A percentile compares a stretch with the other conserved stretches of the same genome.
Evolutionary conservation across 495 filamentous ascomycete species (phyloP).

Genomic region (Coniosporium apollinis): DNA sequence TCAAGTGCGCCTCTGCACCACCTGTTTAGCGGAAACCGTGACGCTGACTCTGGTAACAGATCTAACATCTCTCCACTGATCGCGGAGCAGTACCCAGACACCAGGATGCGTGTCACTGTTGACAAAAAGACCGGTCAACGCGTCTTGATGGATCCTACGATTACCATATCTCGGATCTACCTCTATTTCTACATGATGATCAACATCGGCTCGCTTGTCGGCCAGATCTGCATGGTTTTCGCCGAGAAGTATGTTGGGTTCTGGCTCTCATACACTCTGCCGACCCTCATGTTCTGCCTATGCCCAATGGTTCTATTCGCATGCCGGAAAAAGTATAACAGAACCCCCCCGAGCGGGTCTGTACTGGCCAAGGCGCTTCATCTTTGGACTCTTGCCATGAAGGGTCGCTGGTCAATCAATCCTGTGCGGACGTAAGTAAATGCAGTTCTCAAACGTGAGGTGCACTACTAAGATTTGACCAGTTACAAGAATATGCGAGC

Average conservation of each 20-base stretch:
- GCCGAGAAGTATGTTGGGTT: slow-evolving; percentile 52
- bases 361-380: slow-evolving; percentile 28
- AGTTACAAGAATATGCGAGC: slow-evolving; percentile 9
- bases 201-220: slow-evolving; percentile 60
- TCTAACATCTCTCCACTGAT: slow-evolving; percentile 49
- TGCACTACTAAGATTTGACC: too few species aligned
- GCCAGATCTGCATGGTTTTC: slow-evolving; percentile 44
- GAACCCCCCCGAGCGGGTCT: slow-evolving; percentile 46
- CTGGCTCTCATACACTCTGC: slow-evolving; percentile 62
- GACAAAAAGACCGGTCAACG: slow-evolving; percentile 45
- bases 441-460: too few species aligned
- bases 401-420: slow-evolving; percentile 2
- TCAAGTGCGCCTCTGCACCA: too few species aligned
- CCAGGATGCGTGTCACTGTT: slow-evolving; percentile 37
- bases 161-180: slow-evolving; percentile 60
- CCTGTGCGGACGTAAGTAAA: slow-evolving; percentile 1
- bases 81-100: slow-evolving; percentile 57
- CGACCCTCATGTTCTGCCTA: slow-evolving; percentile 40
- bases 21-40: too few species aligned
- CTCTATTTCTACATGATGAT: slow-evolving; percentile 52
- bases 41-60: too few species aligned
- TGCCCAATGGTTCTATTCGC: slow-evolving; percentile 35
- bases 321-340: slow-evolving; percentile 40
- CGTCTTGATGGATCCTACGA: slow-evolving; percentile 56
- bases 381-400: slow-evolving; percentile 2